phyloP scores from a whole-genome alignment of 805 yeast genomes.

The Monosporozyma solicola region DNA sequence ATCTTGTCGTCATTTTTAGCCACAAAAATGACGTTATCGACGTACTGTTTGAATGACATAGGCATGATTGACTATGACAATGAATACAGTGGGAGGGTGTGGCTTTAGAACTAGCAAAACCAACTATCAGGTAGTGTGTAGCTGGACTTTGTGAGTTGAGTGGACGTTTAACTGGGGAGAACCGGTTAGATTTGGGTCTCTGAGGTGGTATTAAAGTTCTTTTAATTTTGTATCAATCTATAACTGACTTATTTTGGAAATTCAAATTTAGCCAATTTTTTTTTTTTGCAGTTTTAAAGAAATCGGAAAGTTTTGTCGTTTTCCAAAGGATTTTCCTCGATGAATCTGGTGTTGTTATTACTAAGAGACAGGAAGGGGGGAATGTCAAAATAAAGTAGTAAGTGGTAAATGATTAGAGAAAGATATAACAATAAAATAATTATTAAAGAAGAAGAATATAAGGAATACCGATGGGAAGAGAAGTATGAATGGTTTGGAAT shows the following conservation, averaged over 20 bases:
- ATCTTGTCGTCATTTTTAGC: background rate
- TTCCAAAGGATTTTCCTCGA: background rate
- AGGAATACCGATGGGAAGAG: background rate
- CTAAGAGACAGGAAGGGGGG: background rate
- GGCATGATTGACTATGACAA: slow-evolving; percentile 3
- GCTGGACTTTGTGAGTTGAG: background rate
- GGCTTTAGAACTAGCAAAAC: background rate
- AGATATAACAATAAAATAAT: background rate
- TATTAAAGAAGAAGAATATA: background rate
- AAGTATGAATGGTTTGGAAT: background rate
- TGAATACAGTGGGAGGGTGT: background rate
- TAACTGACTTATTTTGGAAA: background rate
- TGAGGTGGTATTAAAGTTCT: background rate
- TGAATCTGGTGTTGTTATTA: background rate
- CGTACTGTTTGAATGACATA: slow-evolving; percentile 6
- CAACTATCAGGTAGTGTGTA: background rate
- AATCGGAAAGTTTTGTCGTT: background rate
- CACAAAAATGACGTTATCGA: slow-evolving; percentile 5
- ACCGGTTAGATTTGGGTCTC: background rate
- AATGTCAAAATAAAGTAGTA: background rate
- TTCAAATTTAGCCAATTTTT: background rate
- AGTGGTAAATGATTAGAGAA: background rate
- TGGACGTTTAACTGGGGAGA: background rate
- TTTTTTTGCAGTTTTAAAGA: background rate
- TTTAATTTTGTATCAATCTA: background rate